Percentiles rank a stretch among this genome's conserved stretches.
Conservation (phyloP, 129 eudicot species). For the Lactuca saligna region DNA sequence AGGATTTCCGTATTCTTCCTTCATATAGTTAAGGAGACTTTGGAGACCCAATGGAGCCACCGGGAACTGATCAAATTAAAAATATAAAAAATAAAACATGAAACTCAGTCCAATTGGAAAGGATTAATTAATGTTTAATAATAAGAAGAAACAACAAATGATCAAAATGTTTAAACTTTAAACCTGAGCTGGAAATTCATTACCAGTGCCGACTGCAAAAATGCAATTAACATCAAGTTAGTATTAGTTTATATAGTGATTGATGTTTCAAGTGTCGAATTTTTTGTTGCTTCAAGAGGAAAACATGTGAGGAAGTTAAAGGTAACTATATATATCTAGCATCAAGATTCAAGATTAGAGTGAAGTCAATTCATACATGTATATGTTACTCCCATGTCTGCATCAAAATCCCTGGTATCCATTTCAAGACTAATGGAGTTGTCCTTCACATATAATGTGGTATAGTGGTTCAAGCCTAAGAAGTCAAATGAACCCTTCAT, state of each 20-base stretch:
- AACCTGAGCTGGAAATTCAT: conserved; percentile 37
- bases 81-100: not conserved
- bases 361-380: conserved; percentile 35
- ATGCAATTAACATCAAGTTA: not conserved
- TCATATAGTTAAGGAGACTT: conserved; percentile 54
- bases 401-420: conserved; percentile 38
- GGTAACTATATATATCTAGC: not conserved
- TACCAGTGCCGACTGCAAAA: conserved; percentile 14
- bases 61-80: conserved; percentile 35
- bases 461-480: conserved; percentile 58
- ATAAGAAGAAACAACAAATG: not conserved
- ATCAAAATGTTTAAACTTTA: conserved; percentile 22
- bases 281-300: not conserved
- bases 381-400: conserved; percentile 44
- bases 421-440: conserved; percentile 30
- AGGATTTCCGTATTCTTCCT: conserved; percentile 66
- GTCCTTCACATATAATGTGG: conserved; percentile 43
- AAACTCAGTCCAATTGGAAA: not conserved
- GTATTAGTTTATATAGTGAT: not conserved
- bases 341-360: not conserved
- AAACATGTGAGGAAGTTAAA: not conserved
- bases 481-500: conserved; percentile 67
- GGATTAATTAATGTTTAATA: not conserved
- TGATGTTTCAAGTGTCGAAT: too few species aligned
- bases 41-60: conserved; percentile 45